phyloP scores from a whole-genome alignment of 2,329 filamentous ascomycete genomes.

The Ophiocordyceps camponoti-saundersi region DNA sequence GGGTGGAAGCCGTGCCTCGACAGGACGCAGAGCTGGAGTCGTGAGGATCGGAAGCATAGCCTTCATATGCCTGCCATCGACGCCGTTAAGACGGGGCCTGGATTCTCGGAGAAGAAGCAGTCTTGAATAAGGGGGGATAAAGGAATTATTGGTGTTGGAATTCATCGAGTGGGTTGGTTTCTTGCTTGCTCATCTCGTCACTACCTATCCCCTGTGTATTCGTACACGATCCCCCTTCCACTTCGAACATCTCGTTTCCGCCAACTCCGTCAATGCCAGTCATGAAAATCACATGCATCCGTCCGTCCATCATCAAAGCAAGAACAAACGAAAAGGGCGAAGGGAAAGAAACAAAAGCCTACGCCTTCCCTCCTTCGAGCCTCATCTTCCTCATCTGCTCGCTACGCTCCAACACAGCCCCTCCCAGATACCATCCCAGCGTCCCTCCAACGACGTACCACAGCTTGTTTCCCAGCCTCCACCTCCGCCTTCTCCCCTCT shows the following conservation, averaged over 20 bases:
- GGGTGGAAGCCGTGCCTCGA: slow-evolving; percentile 29
- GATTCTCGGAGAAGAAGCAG: slow-evolving; percentile 25
- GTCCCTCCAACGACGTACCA: slow-evolving; percentile 35
- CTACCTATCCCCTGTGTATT: not conserved
- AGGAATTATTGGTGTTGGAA: too few relatives aligned
- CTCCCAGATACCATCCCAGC: slow-evolving; percentile 39
- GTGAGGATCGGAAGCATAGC: slow-evolving; percentile 34
- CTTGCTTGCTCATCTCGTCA: not conserved
- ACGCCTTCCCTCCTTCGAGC: too few relatives aligned
- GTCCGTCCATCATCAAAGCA: too few relatives aligned
- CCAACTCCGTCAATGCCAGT: not conserved
- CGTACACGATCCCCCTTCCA: not conserved
- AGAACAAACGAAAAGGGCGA: too few relatives aligned
- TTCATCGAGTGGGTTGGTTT: too few relatives aligned
- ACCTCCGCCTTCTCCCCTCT: slow-evolving; percentile 5
- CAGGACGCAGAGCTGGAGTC: slow-evolving; percentile 33
- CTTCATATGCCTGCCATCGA: slow-evolving; percentile 28
- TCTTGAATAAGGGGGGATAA: not conserved
- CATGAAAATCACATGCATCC: not conserved
- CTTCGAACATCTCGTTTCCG: too few relatives aligned
- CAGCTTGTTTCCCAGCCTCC: slow-evolving; percentile 26
- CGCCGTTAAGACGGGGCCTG: slow-evolving; percentile 17
- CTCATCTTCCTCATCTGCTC: too few relatives aligned
- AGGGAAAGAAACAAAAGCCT: too few relatives aligned
- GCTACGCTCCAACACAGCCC: slow-evolving; percentile 13